Base-by-base conservation (phyloP, 352 stramenopile genomes). In the Globisporangium nagaii region DNA sequence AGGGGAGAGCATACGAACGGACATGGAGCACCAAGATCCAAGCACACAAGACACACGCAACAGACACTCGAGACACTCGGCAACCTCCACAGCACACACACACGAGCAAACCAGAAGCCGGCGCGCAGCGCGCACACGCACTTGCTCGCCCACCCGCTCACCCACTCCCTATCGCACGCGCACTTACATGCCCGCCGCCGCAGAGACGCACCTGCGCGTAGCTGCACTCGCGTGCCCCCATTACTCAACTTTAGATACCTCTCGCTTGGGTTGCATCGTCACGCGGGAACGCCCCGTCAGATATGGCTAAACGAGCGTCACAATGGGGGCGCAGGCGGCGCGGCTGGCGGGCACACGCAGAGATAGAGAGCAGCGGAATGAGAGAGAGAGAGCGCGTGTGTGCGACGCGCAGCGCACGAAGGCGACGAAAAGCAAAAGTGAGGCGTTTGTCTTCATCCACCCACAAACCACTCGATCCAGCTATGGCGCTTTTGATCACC, bases 261-360 rank as follows among this genome's bases (percentile, higher is more conserved):
- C 61, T 68, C 60, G 51, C 47, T 41, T 61, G 36, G 15, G 10
- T 35, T 37, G 17, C 53, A 31, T 70, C 58, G 59, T 70, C 62
- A 56, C 39, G 17, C 53, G 50, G 55, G 44, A 40, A 40, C 27
- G 48, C 52, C 45, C 44, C 7, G 17, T 70, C 62, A 53, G 63
- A 70, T 70, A 52, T 65, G 62, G 62, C 62, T 70, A 70, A 70
- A 56, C 56, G 57, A 44, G 41, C 25, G 32, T 68, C 56, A 57
- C 22, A 53, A 50, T 63, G 40, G 41, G 44, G 36, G 40, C 34
- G 36, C 42, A 55, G 41, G 32, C 22, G 30, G 24, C 22, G 20
- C 22, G 9, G 13, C 31, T 13, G 37, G 19, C 13, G 35, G 20
- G 7, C n/a, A 20, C n/a, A n/a, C n/a, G 27, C 25, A 36, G 17